Conservation (phyloP, 1,284 basidiomycete species). For the Ganoderma leucocontextum region DNA sequence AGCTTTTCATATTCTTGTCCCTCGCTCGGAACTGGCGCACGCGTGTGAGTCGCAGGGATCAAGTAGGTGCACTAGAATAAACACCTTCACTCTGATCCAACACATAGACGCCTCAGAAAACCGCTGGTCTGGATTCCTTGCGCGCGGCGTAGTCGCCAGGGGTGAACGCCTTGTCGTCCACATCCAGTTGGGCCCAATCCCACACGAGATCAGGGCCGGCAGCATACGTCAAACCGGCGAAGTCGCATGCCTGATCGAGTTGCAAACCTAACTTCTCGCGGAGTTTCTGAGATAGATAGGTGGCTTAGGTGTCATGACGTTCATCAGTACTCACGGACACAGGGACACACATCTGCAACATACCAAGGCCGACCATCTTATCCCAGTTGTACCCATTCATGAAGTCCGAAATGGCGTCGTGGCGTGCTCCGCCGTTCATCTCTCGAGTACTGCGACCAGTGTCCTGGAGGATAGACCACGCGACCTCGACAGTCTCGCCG, state of each 20-base stretch:
- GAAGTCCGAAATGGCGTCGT: not conserved
- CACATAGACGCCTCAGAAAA: not conserved
- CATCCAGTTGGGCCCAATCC: not conserved
- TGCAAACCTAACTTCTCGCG: not conserved
- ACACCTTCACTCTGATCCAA: not conserved
- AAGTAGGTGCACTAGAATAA: no score
- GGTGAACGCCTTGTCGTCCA: not conserved
- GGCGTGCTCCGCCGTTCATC: not conserved
- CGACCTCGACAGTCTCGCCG: slow-evolving; percentile 17
- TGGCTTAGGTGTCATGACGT: not conserved
- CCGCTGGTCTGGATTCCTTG: not conserved
- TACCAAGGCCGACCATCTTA: not conserved
- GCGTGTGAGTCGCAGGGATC: no score
- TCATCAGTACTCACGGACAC: no score
- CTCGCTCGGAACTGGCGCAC: not conserved
- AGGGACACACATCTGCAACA: no score
- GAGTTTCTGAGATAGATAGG: not conserved
- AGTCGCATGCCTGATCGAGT: not conserved
- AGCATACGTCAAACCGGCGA: not conserved
- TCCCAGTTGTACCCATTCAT: not conserved
- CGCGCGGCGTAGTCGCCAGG: not conserved
- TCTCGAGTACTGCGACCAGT: not conserved
- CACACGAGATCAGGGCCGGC: not conserved
- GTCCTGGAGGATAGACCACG: slow-evolving; percentile 8
- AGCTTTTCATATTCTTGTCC: not conserved